Evolutionary conservation across 306 rosid genomes (phyloP).

Genomic region (Castanea mollissima): DNA sequence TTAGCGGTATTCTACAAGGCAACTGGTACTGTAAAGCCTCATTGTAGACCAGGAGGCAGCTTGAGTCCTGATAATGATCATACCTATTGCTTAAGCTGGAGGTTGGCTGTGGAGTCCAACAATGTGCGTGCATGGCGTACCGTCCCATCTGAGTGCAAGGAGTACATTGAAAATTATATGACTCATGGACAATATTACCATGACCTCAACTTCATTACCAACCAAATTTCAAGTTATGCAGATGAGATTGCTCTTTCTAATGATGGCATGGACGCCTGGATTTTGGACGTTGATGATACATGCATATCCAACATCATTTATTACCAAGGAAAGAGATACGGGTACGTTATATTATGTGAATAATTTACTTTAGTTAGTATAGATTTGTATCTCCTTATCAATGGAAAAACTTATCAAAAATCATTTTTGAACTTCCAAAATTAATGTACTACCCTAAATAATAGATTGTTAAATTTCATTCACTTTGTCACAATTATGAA

Average conservation of each 20-base stretch:
- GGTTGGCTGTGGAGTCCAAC: constrained; percentile 74
- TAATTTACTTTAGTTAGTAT: no score
- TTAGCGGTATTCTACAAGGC: constrained; percentile 34
- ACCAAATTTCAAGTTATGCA: constrained; percentile 31
- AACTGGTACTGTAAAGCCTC: background rate
- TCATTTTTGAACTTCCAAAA: no score
- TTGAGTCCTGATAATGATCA: background rate
- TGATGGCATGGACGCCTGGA: constrained; percentile 54
- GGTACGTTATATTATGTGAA: constrained; percentile 23
- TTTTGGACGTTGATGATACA: constrained; percentile 65
- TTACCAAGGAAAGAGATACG: constrained; percentile 46
- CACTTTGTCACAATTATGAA: no score
- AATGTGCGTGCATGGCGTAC: constrained; percentile 66
- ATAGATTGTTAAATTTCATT: no score
- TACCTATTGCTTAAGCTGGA: constrained; percentile 67
- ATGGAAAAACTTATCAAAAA: no score
- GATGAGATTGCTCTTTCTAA: constrained; percentile 11
- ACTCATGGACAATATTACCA: constrained; percentile 50
- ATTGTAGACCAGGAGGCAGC: background rate
- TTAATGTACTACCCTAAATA: no score
- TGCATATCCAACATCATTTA: constrained; percentile 55
- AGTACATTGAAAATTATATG: constrained; percentile 49
- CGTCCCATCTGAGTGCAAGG: constrained; percentile 52
- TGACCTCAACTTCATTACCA: constrained; percentile 36
- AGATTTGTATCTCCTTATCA: no score